These are phyloP conservation scores for Solanum appendiculatum DNA, from an alignment of 257 asterid genomes.

Conservation along the genomic window DNA sequence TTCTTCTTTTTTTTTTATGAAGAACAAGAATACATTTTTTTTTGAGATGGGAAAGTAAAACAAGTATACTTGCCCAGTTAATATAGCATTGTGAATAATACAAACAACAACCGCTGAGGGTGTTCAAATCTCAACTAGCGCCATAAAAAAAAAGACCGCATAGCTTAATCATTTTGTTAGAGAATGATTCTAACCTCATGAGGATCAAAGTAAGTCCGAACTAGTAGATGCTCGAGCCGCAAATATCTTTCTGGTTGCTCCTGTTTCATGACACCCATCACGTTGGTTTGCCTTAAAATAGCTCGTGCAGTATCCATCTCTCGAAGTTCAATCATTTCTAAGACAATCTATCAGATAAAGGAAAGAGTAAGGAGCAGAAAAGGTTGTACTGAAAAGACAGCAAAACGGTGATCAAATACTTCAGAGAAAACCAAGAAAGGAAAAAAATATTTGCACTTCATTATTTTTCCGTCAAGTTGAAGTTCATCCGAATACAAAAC, in stretches of 20 bases:
- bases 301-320: conserved; percentile 98
- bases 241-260: conserved; percentile 93
- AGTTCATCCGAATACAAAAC: not conserved
- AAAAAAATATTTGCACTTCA: not conserved
- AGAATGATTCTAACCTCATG: conserved; percentile 52
- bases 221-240: conserved; percentile 88
- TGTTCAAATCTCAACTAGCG: not conserved
- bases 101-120: not conserved
- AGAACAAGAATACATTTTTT: not conserved
- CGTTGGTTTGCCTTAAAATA: conserved; percentile 92
- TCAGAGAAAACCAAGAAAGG: not conserved
- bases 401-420: not conserved
- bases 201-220: conserved; percentile 93
- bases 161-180: not conserved
- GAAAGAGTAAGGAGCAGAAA: not conserved
- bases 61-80: not conserved
- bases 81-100: not conserved
- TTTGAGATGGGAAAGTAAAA: not conserved
- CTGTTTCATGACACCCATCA: conserved; percentile 97
- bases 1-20: not conserved
- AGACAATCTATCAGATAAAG: conserved; percentile 48
- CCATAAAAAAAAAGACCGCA: not conserved
- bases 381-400: not conserved
- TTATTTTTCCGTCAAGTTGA: not conserved
- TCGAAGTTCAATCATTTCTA: conserved; percentile 98